Base-by-base conservation (phyloP, 164 flowering plant genomes). In the Magnolia sinica region DNA sequence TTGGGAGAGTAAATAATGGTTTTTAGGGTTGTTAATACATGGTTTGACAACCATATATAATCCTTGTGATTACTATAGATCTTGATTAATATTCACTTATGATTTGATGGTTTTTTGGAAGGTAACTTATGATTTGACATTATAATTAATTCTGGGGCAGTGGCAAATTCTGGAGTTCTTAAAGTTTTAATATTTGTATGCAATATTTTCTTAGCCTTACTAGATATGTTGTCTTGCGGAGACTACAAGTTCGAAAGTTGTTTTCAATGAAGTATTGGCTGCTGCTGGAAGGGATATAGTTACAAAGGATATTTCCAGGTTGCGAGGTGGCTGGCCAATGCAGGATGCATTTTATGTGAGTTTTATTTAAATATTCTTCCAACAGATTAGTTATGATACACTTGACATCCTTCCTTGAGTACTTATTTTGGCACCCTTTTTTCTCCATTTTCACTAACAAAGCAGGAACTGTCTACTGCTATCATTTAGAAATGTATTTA, bases 311-410 rank as follows among this genome's bases (percentile, higher is more conserved):
- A 85, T 96, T 86, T 87, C 98, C 50, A 88, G 99, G 74, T 72
- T 92, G 70, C 96, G 97, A 74, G 98, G 98, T 76, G 98, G 99
- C 76, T 96, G 99, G 99, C 91, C 98, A 70, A 83, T 92, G 87
- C 99, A 94, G 81, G 98, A 96, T 85, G 98, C 91, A 51, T 96
- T 96, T 76, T 85, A 88, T 81, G 99, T 96, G 77, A 88, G 97
- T 82, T 59, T 55, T 49, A 23, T 11, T 67, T 71, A 31, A 55
- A 19, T 8, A 31, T 31, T 68, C 27, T 24, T 16, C 13, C 11
- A 20, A 65, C 22, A 5, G 68, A 22, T 65, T 65, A 9, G 24
- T 20, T 23, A 64, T 8, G 24, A 65, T 65, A 65, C 14, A 27
- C 22, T 65, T 10, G 13, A 65, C 8, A 63, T 22, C 19, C 22